These are phyloP conservation scores for Backusella morwellensis DNA, from an alignment of 192 early-diverging fungal genomes.

Conservation along the genomic window DNA sequence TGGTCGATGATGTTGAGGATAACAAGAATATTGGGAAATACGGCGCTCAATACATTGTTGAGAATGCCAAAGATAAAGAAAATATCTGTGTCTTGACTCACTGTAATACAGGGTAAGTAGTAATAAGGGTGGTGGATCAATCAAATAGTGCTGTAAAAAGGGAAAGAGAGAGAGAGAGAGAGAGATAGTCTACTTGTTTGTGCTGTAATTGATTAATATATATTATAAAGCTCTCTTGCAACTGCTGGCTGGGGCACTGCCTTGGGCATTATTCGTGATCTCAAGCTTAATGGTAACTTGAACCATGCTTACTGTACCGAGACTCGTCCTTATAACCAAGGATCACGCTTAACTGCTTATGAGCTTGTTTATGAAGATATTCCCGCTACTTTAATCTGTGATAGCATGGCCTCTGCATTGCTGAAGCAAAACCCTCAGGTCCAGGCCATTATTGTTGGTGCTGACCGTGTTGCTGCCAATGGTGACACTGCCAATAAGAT, in stretches of 20 bases:
- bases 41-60: conserved; percentile 76
- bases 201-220: neutral
- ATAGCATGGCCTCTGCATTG: conserved; percentile 89
- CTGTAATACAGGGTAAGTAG: conserved; percentile 90
- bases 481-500: conserved; percentile 99
- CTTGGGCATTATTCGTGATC: conserved; percentile 85
- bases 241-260: conserved; percentile 91
- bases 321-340: conserved; percentile 98
- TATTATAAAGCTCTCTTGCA: conserved; percentile 55
- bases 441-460: conserved; percentile 91
- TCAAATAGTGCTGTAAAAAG: neutral
- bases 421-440: conserved; percentile 58
- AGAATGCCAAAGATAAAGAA: conserved; percentile 37
- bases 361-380: conserved; percentile 94
- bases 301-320: conserved; percentile 91
- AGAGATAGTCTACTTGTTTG: conserved; percentile 7
- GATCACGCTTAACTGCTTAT: conserved; percentile 90
- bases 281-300: conserved; percentile 56
- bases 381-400: conserved; percentile 86
- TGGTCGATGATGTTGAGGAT: conserved; percentile 81
- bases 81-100: conserved; percentile 82
- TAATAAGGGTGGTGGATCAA: neutral
- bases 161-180: neutral
- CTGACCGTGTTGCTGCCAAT: conserved; percentile 93
- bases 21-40: conserved; percentile 82